A percentile compares a stretch with the other conserved stretches of the same genome.
Conservation (phyloP, 805 yeast species). For the Starmerella floricola region DNA sequence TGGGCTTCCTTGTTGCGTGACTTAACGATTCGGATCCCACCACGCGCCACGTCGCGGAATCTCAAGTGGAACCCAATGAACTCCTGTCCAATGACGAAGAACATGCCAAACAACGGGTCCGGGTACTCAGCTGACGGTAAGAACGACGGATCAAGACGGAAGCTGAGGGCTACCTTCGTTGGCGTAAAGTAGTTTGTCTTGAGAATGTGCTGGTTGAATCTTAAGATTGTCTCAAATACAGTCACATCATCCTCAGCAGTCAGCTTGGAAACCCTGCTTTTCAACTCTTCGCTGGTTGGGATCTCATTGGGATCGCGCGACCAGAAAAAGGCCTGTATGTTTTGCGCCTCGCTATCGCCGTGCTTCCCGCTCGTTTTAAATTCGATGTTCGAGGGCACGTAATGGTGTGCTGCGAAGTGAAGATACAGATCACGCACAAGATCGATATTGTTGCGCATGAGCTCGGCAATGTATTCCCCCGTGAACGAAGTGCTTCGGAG, state of each 20-base stretch:
- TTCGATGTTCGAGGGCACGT: constrained; percentile 41
- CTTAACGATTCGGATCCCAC: constrained; percentile 92
- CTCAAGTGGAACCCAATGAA: constrained; percentile 96
- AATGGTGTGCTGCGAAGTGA: constrained; percentile 83
- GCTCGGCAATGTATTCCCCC: constrained; percentile 65
- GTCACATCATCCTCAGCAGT: constrained; percentile 68
- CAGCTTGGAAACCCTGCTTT: constrained; percentile 38
- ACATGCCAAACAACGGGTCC: constrained; percentile 86
- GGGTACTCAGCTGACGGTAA: constrained; percentile 82
- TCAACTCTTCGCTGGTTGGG: constrained; percentile 56
- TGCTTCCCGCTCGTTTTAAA: constrained; percentile 2
- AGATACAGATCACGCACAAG: constrained; percentile 75
- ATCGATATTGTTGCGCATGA: constrained; percentile 55
- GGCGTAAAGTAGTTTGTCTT: constrained; percentile 91
- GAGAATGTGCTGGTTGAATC: constrained; percentile 74
- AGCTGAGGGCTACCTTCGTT: constrained; percentile 88
- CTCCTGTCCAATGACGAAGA: constrained; percentile 89
- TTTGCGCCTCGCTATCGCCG: constrained; percentile 31
- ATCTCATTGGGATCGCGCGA: constrained; percentile 17
- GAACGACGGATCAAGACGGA: constrained; percentile 77
- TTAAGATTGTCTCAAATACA: constrained; percentile 68
- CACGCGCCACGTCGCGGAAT: constrained; percentile 94
- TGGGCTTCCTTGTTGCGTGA: constrained; percentile 79
- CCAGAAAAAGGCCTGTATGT: constrained; percentile 24
- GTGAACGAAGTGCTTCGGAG: constrained; percentile 89